Conservation (phyloP, 169 alveolate genomes). For the Plasmodium billcollinsi region DNA sequence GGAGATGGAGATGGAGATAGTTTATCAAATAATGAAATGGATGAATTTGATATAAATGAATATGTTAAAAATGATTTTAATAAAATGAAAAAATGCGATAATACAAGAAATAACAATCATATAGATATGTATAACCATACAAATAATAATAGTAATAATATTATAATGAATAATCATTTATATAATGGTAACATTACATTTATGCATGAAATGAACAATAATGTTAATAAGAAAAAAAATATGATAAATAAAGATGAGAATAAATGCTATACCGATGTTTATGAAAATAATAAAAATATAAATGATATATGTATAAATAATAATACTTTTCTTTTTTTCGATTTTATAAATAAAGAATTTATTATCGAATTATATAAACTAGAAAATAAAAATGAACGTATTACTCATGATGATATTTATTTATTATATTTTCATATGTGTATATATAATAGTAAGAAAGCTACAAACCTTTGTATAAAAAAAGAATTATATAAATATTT, state of each 20-base stretch:
- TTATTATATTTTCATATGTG: constrained; percentile 45
- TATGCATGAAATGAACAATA: neutral
- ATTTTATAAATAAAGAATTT: constrained; percentile 34
- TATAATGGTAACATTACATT: no score
- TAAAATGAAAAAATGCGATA: neutral
- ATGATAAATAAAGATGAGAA: no score
- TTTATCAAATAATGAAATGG: constrained; percentile 1
- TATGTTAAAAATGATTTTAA: neutral
- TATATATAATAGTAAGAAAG: constrained; percentile 66
- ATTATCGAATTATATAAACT: constrained; percentile 13
- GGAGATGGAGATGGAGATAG: neutral
- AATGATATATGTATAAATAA: constrained; percentile 17
- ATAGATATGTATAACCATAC: no score
- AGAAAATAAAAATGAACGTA: constrained; percentile 22
- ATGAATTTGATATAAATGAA: constrained; percentile 2
- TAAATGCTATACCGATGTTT: neutral
- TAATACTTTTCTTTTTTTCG: constrained; percentile 23
- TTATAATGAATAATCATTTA: no score
- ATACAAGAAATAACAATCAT: neutral
- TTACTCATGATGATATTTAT: constrained; percentile 52
- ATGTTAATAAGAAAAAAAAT: neutral
- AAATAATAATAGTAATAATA: no score
- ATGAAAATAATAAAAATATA: constrained; percentile 4
- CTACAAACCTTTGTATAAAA: constrained; percentile 33
- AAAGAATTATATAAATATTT: constrained; percentile 46